Evolutionary conservation across 2,329 filamentous ascomycete genomes (phyloP), one percentile per base, ranked within the genome.

Genomic region (Venturia effusa): DNA sequence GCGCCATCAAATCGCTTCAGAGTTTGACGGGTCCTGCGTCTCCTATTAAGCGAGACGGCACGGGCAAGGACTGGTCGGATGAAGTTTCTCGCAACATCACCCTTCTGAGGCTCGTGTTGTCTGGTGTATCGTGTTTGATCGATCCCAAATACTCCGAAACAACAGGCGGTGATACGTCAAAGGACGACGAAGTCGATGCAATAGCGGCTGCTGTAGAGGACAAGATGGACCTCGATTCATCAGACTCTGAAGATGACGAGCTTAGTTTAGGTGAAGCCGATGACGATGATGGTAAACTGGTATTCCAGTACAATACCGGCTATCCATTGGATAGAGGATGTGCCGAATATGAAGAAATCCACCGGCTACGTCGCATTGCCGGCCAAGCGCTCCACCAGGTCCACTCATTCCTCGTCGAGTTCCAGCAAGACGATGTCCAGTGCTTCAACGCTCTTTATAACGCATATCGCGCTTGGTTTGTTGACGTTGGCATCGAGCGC

Each of bases 61-160:
- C 93, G 73, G 95, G 96, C 69, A 99, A 97, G 75, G 93, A 97
- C 70, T 99, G 94, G 94, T 97, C 93, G 0, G 94, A 99, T 73
- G 95, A 99, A 73, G 88, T 97, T 34, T 93, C 92, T 1, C 82
- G 94, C 64, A 91, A 96, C 68, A 82, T 99, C 64, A 90, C 93
- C 15, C 87, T 97, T 61, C 80, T 99, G 17, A 84, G 93, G 37
- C 81, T 99, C n/a, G 85, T 96, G 55, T 85, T 96, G 32, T 95
- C 93, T 3, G 94, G 94, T 62, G 87, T 96, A 65, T 92, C 93
- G 8, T 87, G 89, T 1, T 80, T 99, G 13, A 97, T 99, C 72
- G 91, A 97, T 71, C 87, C 91, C 22, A 34, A 41, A 32, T 63
- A 48, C 41, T 27, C 34, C 15, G 32, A 64, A 15, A 54, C 37